Percentiles rank a stretch among this genome's conserved stretches.
These are phyloP conservation scores for Rhododendron griersonianum DNA, from an alignment of 148 eudicot genomes.

Conservation along the genomic window DNA sequence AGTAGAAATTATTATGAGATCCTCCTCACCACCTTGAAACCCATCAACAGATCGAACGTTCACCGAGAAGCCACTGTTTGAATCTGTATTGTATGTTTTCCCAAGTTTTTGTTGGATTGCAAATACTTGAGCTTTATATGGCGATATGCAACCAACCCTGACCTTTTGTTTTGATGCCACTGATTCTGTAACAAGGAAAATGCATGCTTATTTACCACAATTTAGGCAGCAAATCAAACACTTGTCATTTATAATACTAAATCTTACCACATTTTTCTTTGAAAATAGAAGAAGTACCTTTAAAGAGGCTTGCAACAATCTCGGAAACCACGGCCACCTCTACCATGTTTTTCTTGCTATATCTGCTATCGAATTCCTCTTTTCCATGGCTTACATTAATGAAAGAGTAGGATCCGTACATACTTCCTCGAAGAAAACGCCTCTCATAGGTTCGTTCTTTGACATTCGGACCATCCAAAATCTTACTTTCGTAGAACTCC, in stretches of 20 bases:
- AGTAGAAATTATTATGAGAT: constrained; percentile 62
- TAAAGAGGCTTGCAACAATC: constrained; percentile 38
- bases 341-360: constrained; percentile 30
- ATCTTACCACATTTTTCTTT: background rate
- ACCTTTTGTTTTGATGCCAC: constrained; percentile 23
- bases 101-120: background rate
- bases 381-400: constrained; percentile 34
- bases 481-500: constrained; percentile 19
- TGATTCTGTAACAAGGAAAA: constrained; percentile 17
- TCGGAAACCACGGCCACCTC: constrained; percentile 43
- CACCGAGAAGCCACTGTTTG: background rate
- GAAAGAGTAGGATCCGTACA: constrained; percentile 30
- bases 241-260: constrained; percentile 19
- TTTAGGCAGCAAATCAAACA: constrained; percentile 25
- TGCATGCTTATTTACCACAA: constrained; percentile 19
- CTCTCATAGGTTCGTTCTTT: background rate
- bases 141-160: constrained; percentile 56
- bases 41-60: background rate
- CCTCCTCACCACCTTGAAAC: constrained; percentile 17
- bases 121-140: constrained; percentile 21
- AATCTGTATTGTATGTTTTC: background rate
- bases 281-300: constrained; percentile 18
- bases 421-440: constrained; percentile 14
- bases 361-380: constrained; percentile 32
- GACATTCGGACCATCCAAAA: constrained; percentile 25